phyloP scores from a whole-genome alignment of 257 asterid species.

The Solanum peruvianum region DNA sequence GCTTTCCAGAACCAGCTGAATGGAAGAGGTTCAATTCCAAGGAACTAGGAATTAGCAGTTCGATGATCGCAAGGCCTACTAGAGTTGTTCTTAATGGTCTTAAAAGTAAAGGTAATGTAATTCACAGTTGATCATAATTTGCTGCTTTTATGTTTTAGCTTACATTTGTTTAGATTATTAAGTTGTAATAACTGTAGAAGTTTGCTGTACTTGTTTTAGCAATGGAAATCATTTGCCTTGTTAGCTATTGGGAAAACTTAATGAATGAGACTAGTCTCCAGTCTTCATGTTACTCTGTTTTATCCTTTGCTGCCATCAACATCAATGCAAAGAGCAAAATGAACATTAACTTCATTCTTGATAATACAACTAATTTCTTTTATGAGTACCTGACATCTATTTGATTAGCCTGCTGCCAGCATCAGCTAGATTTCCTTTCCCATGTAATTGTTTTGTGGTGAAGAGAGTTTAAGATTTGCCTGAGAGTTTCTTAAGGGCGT shows the following conservation, averaged over 20 bases:
- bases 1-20: slow-evolving; percentile 9
- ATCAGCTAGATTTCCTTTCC: background rate
- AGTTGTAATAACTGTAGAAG: background rate
- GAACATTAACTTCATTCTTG: background rate
- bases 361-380: background rate
- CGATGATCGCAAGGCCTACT: slow-evolving; percentile 58
- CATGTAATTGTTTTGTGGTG: background rate
- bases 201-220: background rate
- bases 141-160: background rate
- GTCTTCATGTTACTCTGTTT: background rate
- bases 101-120: slow-evolving; percentile 40
- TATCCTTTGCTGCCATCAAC: background rate
- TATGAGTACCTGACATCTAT: background rate
- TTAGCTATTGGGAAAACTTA: background rate
- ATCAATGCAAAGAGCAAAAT: background rate
- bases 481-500: background rate
- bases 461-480: background rate
- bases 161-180: background rate
- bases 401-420: background rate
- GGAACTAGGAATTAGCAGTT: slow-evolving; percentile 66
- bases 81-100: slow-evolving; percentile 70
- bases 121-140: background rate
- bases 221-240: background rate
- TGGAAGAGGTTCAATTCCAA: slow-evolving; percentile 66
- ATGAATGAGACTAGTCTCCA: background rate